Evolutionary conservation across 768 basidiomycete genomes (phyloP).

Genomic region (Gymnopilus junonius): DNA sequence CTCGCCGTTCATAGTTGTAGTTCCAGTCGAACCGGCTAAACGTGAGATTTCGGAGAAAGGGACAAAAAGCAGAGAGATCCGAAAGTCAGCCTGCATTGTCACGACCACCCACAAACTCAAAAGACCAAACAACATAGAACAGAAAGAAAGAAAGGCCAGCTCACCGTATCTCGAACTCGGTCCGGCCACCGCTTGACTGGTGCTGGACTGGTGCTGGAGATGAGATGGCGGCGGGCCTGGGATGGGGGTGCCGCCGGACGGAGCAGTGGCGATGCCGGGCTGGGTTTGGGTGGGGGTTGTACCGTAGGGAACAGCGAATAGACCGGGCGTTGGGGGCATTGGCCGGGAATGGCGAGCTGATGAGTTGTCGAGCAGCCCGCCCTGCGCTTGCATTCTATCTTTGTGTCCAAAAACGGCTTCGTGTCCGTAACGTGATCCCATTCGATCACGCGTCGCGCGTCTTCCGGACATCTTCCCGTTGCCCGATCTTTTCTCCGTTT

Average conservation of each 20-base stretch:
- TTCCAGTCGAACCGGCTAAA: constrained; percentile 10
- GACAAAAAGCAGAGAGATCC: constrained; percentile 8
- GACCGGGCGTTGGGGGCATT: constrained; percentile 74
- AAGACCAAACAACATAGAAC: neutral
- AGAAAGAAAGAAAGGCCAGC: neutral
- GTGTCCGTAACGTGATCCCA: neutral
- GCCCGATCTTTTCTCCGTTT: too few relatives aligned
- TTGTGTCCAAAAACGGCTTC: neutral
- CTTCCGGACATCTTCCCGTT: neutral
- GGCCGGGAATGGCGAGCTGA: neutral
- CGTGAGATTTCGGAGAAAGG: constrained; percentile 7
- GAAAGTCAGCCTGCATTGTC: constrained; percentile 5
- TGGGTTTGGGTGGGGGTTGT: constrained; percentile 32
- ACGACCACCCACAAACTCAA: neutral
- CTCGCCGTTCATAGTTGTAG: constrained; percentile 38
- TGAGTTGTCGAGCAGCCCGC: neutral
- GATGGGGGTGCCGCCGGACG: constrained; percentile 16
- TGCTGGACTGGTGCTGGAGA: constrained; percentile 3
- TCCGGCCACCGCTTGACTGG: constrained; percentile 1
- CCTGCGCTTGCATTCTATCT: neutral
- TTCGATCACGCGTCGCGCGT: neutral
- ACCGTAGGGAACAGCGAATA: constrained; percentile 65
- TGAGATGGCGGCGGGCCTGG: constrained; percentile 6
- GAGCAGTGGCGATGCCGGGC: constrained; percentile 18
- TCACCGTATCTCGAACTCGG: constrained; percentile 20